Conservation (phyloP, 176 grass and related monocot species). For the Zoysia japonica region DNA sequence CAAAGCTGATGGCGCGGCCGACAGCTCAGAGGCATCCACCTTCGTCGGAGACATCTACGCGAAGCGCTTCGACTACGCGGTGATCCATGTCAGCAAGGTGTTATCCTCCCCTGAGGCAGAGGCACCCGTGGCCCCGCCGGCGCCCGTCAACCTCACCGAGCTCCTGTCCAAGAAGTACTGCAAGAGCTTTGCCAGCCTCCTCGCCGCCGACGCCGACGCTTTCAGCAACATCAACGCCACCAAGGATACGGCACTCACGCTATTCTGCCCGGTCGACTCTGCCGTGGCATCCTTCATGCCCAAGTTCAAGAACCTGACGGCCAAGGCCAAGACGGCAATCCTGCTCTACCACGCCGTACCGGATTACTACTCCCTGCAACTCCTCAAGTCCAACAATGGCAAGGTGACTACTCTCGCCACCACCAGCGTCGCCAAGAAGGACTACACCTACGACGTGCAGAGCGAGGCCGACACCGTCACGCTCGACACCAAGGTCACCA, state of each 20-base stretch:
- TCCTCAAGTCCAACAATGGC: slow-evolving; percentile 72
- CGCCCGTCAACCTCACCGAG: slow-evolving; percentile 67
- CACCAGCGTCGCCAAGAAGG: slow-evolving; percentile 61
- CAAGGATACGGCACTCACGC: slow-evolving; percentile 68
- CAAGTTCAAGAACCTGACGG: slow-evolving; percentile 88
- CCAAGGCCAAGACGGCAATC: slow-evolving; percentile 62
- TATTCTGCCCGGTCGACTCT: slow-evolving; percentile 70
- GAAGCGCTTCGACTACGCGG: slow-evolving; percentile 61
- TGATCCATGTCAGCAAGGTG: slow-evolving; percentile 55
- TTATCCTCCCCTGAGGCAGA: slow-evolving; percentile 61
- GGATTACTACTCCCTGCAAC: slow-evolving; percentile 74
- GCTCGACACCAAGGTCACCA: slow-evolving; percentile 49
- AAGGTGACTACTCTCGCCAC: slow-evolving; percentile 80
- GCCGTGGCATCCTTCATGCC: slow-evolving; percentile 62
- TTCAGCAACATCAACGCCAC: slow-evolving; percentile 59
- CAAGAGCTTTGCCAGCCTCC: slow-evolving; percentile 63
- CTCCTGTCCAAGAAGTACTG: slow-evolving; percentile 87
- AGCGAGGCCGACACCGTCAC: slow-evolving; percentile 56
- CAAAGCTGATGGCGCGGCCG: slow-evolving; percentile 47
- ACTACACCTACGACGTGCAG: slow-evolving; percentile 62
- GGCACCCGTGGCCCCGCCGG: slow-evolving; percentile 62
- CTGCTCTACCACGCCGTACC: slow-evolving; percentile 79
- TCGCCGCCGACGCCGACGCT: slow-evolving; percentile 50
- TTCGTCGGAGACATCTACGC: slow-evolving; percentile 47
- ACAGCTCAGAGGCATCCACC: slow-evolving; percentile 8